A percentile compares a stretch with the other conserved stretches of the same genome.
phyloP scores from a whole-genome alignment of 768 basidiomycete genomes.

The Leccinum olivaceopallidum region DNA sequence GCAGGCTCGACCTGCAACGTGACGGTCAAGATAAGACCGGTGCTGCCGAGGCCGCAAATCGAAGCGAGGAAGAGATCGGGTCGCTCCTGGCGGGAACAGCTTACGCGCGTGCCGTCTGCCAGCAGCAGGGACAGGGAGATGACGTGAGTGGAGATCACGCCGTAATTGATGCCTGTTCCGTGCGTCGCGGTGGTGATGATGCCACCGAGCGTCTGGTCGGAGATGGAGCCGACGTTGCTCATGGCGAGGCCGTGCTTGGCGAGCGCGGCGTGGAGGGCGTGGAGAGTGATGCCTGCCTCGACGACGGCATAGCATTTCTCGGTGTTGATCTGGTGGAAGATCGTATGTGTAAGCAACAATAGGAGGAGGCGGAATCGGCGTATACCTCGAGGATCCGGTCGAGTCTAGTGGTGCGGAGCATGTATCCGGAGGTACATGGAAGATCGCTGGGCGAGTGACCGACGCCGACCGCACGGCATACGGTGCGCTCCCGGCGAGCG shows the following conservation, averaged over 20 bases:
- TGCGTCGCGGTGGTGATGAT: conserved; percentile 94
- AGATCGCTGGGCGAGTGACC: conserved; percentile 95
- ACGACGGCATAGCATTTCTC: conserved; percentile 67
- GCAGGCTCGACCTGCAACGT: conserved; percentile 78
- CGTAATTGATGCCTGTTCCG: conserved; percentile 80
- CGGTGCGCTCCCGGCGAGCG: conserved; percentile 68
- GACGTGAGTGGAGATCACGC: conserved; percentile 82
- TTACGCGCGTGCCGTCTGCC: conserved; percentile 69
- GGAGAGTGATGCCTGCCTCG: conserved; percentile 78
- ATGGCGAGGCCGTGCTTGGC: conserved; percentile 73
- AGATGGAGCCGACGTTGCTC: conserved; percentile 93
- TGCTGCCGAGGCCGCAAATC: conserved; percentile 87
- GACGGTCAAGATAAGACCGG: conserved; percentile 83
- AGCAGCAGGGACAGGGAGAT: conserved; percentile 72
- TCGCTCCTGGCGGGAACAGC: conserved; percentile 62
- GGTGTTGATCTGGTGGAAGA: conserved; percentile 56
- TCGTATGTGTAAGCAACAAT: not conserved
- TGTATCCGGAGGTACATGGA: conserved; percentile 84
- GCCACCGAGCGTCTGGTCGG: conserved; percentile 93
- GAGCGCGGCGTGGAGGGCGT: conserved; percentile 70
- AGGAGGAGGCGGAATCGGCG: conserved; percentile 29
- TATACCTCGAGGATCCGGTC: conserved; percentile 73
- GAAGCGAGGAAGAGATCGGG: conserved; percentile 86
- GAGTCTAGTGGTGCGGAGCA: conserved; percentile 78
- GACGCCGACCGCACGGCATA: conserved; percentile 81